Base-by-base conservation (phyloP, 768 basidiomycete genomes). In the Leucocoprinus sp. region DNA sequence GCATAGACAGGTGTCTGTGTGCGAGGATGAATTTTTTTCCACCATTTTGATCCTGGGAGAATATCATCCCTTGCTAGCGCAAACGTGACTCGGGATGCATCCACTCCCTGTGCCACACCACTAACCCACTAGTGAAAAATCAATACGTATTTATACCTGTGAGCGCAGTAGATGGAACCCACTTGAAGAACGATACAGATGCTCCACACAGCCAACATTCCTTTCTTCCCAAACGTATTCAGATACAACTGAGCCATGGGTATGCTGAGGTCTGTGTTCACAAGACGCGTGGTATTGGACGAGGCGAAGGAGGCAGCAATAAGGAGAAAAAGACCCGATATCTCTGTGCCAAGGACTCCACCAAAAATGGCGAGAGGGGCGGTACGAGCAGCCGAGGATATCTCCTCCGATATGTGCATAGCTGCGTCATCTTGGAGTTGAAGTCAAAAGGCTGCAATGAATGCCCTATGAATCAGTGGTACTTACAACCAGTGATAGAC, bases 71-170 rank as follows among this genome's bases (percentile, higher is more conserved):
- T 59, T 8, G 78, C 77, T 51, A 81, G 76, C 2, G 78, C 78
- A 39, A 79, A 81, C 29, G 81, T 66, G 35, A 81, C 78, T 5
- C 79, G 74, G n/a, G 78, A 80, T 8, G 79, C 79, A 49, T 81
- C 79, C 8, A 81, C 78, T 12, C 72, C 76, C 54, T 81, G 79
- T 5, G 80, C 76, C 5, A 80, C 77, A 1, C 79, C 80, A 2
- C 78, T 80, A 17, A 78, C 75, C 53, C 70, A 79, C 78, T 27
- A 6, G 47, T 49, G 18, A 22, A 21, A 17, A 12, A 31, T 33
- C 6, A 11, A 2, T 8, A 31, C 4, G 41, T 14, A 18, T 31
- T 31, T 8, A 21, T 15, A 19, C 2, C 29, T 15, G 8, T 11
- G 26, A 27, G 5, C 26, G 26, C 26, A n/a, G n/a, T n/a, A n/a